Evolutionary conservation across 1,139 yeast genomes (phyloP).

Genomic region (Candida sp.): DNA sequence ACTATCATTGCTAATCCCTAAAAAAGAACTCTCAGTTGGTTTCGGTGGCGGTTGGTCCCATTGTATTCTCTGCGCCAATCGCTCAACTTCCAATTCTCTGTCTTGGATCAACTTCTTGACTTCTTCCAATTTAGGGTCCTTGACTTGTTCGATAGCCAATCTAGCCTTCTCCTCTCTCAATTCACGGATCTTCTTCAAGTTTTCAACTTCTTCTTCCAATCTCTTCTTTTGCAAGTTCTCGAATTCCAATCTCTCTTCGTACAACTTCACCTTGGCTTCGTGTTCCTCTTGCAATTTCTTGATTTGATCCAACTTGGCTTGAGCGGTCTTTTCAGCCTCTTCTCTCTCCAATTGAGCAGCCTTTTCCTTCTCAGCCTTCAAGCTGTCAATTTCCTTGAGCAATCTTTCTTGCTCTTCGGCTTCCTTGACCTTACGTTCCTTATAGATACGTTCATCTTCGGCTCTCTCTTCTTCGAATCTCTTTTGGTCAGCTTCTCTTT

Average conservation of each 20-base stretch:
- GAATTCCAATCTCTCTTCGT: slow-evolving; percentile 34
- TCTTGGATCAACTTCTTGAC: slow-evolving; percentile 39
- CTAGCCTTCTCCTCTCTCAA: slow-evolving; percentile 43
- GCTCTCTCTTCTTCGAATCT: slow-evolving; percentile 27
- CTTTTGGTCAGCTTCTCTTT: slow-evolving; percentile 32
- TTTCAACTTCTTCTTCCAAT: slow-evolving; percentile 41
- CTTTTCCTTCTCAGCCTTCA: slow-evolving; percentile 26
- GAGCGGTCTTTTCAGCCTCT: slow-evolving; percentile 38
- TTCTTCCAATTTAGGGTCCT: slow-evolving; percentile 29
- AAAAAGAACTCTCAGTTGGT: slow-evolving; percentile 7
- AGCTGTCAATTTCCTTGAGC: slow-evolving; percentile 35
- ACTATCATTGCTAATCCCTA: slow-evolving; percentile 12
- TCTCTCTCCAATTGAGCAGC: slow-evolving; percentile 30
- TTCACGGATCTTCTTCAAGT: slow-evolving; percentile 40
- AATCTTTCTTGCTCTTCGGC: slow-evolving; percentile 27
- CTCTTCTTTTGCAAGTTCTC: slow-evolving; percentile 42
- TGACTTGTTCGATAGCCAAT: slow-evolving; percentile 30
- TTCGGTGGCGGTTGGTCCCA: slow-evolving; percentile 1
- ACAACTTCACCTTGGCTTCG: slow-evolving; percentile 31
- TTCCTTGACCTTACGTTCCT: slow-evolving; percentile 29
- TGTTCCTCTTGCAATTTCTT: slow-evolving; percentile 39
- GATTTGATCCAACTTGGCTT: slow-evolving; percentile 36
- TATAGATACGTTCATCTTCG: slow-evolving; percentile 29
- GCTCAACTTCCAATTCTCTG: slow-evolving; percentile 40
- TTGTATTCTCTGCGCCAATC: slow-evolving; percentile 17